phyloP scores from a whole-genome alignment of 129 eudicot species.

The Solidago caesia region DNA sequence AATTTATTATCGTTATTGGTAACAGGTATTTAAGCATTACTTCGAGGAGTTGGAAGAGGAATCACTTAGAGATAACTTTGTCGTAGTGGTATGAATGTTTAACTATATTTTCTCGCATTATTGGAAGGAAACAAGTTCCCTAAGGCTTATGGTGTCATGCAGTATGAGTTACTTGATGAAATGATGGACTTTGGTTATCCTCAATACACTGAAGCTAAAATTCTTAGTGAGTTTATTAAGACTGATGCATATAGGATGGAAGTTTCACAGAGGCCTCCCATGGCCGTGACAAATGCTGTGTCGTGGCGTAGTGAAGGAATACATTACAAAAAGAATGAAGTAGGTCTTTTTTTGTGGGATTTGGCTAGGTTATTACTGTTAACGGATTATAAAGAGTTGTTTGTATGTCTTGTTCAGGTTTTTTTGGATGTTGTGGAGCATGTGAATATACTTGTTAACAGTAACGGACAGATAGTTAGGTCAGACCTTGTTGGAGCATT shows the following conservation, averaged over 20 bases:
- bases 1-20: constrained; percentile 2
- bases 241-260: constrained; percentile 98
- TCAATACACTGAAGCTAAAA: constrained; percentile 87
- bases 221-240: constrained; percentile 91
- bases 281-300: constrained; percentile 98
- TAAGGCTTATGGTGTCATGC: constrained; percentile 7
- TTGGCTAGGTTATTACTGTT: neutral
- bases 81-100: constrained; percentile 59
- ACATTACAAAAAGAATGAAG: constrained; percentile 84
- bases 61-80: constrained; percentile 96
- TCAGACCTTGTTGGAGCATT: constrained; percentile 93
- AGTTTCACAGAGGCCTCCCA: constrained; percentile 88
- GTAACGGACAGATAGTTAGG: constrained; percentile 84
- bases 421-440: constrained; percentile 96
- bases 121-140: constrained; percentile 8
- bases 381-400: neutral
- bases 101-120: neutral
- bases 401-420: constrained; percentile 50
- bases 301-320: constrained; percentile 99
- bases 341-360: constrained; percentile 26
- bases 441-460: constrained; percentile 91
- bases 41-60: constrained; percentile 99
- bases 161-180: constrained; percentile 96
- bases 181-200: constrained; percentile 98
- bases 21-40: constrained; percentile 92